Conservation (phyloP, 2,329 filamentous ascomycete genomes). For the Aspergillus terreus region DNA sequence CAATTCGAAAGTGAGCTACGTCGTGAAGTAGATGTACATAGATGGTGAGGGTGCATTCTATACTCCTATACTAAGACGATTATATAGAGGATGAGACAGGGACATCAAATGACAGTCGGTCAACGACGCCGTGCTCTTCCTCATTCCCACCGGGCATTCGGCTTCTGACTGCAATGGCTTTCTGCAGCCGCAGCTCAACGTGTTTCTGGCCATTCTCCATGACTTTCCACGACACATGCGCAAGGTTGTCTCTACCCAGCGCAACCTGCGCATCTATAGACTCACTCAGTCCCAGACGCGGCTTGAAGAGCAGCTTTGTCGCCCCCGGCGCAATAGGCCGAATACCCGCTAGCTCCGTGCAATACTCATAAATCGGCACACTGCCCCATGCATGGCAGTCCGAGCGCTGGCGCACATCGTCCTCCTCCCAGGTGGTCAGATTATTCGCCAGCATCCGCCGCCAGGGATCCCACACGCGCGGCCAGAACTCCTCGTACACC, state of each 20-base stretch:
- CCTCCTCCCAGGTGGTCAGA: conserved; percentile 43
- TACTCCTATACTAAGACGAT: background rate
- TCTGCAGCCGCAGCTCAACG: conserved; percentile 16
- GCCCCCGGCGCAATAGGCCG: conserved; percentile 13
- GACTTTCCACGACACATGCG: conserved; percentile 15
- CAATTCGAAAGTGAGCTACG: conserved; percentile 54
- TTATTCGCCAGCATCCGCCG: conserved; percentile 36
- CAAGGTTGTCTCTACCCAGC: conserved; percentile 20
- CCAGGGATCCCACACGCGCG: conserved; percentile 33
- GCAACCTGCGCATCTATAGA: conserved; percentile 17
- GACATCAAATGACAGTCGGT: background rate
- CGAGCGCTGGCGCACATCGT: conserved; percentile 40
- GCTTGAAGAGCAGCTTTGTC: conserved; percentile 16
- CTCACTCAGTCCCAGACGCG: conserved; percentile 13
- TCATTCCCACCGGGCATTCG: conserved; percentile 12
- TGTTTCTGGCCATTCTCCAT: conserved; percentile 1
- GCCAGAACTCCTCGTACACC: conserved; percentile 33
- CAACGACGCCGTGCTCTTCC: conserved; percentile 15
- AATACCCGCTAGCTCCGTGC: conserved; percentile 32
- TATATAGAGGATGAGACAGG: background rate
- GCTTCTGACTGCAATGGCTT: conserved; percentile 15
- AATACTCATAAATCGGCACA: conserved; percentile 42
- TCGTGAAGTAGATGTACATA: conserved; percentile 10
- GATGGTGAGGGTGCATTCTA: background rate
- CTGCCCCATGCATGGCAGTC: conserved; percentile 46